A percentile compares a stretch with the other conserved stretches of the same genome.
Evolutionary conservation across 129 eudicot species (phyloP).

Genomic region (Helianthus tuberosus): DNA sequence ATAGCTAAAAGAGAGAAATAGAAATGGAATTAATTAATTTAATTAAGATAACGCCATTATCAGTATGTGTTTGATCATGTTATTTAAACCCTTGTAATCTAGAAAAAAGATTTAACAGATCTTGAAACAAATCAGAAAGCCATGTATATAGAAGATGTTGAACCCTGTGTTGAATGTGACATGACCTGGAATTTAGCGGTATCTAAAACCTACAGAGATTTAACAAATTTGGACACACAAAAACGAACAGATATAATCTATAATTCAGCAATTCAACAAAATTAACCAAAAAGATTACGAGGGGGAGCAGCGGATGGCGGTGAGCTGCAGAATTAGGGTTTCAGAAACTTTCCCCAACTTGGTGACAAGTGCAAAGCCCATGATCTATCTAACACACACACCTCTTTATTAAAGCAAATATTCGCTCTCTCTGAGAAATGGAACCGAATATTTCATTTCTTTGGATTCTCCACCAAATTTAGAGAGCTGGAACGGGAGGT

Average conservation of each 20-base stretch:
- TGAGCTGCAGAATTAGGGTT: not conserved
- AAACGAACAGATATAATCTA: not conserved
- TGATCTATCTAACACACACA: not conserved
- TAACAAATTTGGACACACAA: not conserved
- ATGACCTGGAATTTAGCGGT: not conserved
- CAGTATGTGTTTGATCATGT: not conserved
- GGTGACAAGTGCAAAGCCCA: not conserved
- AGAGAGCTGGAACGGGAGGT: not conserved
- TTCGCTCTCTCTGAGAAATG: not conserved
- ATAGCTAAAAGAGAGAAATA: slow-evolving; percentile 1
- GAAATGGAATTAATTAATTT: not conserved
- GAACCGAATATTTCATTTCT: not conserved
- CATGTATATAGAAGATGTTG: not conserved
- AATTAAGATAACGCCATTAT: not conserved
- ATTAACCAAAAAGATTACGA: not conserved
- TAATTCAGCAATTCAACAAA: not conserved
- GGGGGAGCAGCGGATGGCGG: not conserved
- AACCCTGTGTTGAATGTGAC: not conserved
- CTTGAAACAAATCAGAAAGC: slow-evolving; percentile 2
- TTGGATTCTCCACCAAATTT: not conserved
- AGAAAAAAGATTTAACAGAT: not conserved
- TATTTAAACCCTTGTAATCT: not conserved
- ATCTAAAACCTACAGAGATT: slow-evolving; percentile 14
- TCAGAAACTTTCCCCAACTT: not conserved
- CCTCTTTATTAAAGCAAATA: not conserved